A percentile compares a stretch with the other conserved stretches of the same genome.
Conservation (phyloP, 345 rosid species). For the Melastoma malabathricum region DNA sequence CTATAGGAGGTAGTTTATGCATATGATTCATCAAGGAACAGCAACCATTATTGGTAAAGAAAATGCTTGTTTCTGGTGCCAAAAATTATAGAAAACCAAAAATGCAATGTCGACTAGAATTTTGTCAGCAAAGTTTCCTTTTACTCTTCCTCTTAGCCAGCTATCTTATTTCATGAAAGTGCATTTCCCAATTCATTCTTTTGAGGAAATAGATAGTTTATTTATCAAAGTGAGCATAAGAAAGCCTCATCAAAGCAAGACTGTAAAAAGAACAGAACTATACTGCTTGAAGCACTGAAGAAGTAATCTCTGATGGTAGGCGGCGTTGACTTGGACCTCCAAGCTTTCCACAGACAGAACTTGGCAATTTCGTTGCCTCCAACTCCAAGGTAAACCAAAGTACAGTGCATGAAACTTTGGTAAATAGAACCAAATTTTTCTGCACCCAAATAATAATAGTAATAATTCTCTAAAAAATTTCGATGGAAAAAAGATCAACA, state of each 20-base stretch:
- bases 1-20: too few relatives aligned
- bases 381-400: constrained; percentile 36
- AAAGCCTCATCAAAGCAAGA: neutral
- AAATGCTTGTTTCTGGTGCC: too few relatives aligned
- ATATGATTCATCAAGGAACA: too few relatives aligned
- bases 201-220: too few relatives aligned
- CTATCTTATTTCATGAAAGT: too few relatives aligned
- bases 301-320: constrained; percentile 43
- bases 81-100: too few relatives aligned
- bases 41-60: too few relatives aligned
- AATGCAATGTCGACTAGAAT: too few relatives aligned
- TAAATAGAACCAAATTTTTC: constrained; percentile 59
- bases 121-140: too few relatives aligned
- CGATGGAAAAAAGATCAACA: constrained; percentile 6
- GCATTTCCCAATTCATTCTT: too few relatives aligned
- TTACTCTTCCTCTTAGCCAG: too few relatives aligned
- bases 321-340: constrained; percentile 98
- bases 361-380: constrained; percentile 39
- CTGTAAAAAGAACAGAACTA: constrained; percentile 11
- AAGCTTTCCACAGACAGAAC: constrained; percentile 71
- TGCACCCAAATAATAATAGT: constrained; percentile 19
- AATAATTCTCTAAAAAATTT: neutral
- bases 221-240: too few relatives aligned
- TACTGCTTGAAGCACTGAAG: constrained; percentile 78
- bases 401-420: constrained; percentile 45